phyloP scores from a whole-genome alignment of 1,139 yeast species.

The Diutina pseudorugosa region DNA sequence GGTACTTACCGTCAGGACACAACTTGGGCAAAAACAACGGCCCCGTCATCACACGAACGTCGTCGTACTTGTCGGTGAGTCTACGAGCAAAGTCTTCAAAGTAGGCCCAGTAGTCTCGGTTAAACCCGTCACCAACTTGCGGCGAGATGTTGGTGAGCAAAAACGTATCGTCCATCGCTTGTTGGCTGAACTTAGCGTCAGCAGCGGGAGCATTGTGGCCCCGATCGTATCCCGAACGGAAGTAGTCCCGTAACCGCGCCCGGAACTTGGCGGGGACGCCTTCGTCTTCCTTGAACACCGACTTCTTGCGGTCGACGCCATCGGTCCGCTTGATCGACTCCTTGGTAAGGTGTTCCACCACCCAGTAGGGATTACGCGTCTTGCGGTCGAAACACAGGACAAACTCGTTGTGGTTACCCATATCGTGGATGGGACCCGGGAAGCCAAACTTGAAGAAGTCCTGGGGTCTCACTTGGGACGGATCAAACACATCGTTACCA shows the following conservation, averaged over 20 bases:
- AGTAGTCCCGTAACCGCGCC: constrained; percentile 69
- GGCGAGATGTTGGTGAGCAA: constrained; percentile 86
- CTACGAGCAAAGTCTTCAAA: constrained; percentile 82
- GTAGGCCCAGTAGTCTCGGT: constrained; percentile 95
- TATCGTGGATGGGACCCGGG: constrained; percentile 89
- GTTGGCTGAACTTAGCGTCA: constrained; percentile 79
- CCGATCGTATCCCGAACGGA: constrained; percentile 91
- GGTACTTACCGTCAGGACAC: constrained; percentile 57
- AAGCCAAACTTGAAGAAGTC: constrained; percentile 82
- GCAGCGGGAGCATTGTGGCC: constrained; percentile 99
- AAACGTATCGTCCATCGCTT: constrained; percentile 93
- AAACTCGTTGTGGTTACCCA: constrained; percentile 62
- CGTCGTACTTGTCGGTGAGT: constrained; percentile 52
- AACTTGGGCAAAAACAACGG: constrained; percentile 80
- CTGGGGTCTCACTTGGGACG: constrained; percentile 41
- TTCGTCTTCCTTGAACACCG: constrained; percentile 82
- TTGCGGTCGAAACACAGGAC: constrained; percentile 79
- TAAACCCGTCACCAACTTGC: constrained; percentile 95
- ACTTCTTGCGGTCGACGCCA: constrained; percentile 64
- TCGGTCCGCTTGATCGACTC: constrained; percentile 41
- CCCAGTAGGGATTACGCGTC: constrained; percentile 83
- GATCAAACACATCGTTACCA: constrained; percentile 5
- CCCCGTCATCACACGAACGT: constrained; percentile 84
- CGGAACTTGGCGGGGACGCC: constrained; percentile 67
- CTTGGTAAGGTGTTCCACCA: constrained; percentile 76